Conservation (phyloP, 371 early-diverging fungal species). For the Mortierella sp. region DNA sequence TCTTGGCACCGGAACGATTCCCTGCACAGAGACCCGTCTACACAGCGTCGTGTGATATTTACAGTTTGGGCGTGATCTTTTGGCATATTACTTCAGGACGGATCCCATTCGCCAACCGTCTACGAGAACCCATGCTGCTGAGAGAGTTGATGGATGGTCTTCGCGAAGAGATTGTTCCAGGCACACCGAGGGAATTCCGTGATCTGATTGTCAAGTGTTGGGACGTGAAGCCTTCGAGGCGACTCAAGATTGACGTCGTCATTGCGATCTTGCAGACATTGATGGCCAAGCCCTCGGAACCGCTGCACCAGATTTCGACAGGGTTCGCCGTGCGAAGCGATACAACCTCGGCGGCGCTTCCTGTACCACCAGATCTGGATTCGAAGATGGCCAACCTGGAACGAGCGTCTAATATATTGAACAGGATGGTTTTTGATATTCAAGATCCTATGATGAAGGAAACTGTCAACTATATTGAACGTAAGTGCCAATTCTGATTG, state of each 20-base stretch:
- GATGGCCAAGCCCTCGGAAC: constrained; percentile 41
- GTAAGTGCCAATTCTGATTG: constrained; percentile 21
- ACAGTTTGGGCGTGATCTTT: constrained; percentile 54
- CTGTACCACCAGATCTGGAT: constrained; percentile 43
- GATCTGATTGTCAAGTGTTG: constrained; percentile 44
- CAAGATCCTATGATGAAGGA: constrained; percentile 41
- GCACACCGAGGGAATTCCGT: constrained; percentile 36
- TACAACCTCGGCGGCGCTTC: constrained; percentile 35
- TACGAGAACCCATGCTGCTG: constrained; percentile 31
- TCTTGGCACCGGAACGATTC: constrained; percentile 50
- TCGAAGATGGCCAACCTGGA: constrained; percentile 35
- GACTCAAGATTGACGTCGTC: constrained; percentile 44
- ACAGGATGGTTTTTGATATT: constrained; percentile 50
- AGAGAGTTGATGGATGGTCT: constrained; percentile 35
- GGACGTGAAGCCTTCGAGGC: constrained; percentile 26
- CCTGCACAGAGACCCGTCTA: constrained; percentile 39
- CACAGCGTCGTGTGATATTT: constrained; percentile 45
- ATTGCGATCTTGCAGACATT: constrained; percentile 46
- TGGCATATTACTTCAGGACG: constrained; percentile 53
- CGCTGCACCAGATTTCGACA: constrained; percentile 27
- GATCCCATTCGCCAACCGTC: constrained; percentile 41
- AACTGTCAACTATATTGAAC: constrained; percentile 31
- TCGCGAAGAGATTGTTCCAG: constrained; percentile 41
- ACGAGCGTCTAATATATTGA: constrained; percentile 36
- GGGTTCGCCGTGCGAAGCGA: constrained; percentile 41